Base-by-base conservation (phyloP, 108 stramenopile genomes). In the Parietichytrium sp. region DNA sequence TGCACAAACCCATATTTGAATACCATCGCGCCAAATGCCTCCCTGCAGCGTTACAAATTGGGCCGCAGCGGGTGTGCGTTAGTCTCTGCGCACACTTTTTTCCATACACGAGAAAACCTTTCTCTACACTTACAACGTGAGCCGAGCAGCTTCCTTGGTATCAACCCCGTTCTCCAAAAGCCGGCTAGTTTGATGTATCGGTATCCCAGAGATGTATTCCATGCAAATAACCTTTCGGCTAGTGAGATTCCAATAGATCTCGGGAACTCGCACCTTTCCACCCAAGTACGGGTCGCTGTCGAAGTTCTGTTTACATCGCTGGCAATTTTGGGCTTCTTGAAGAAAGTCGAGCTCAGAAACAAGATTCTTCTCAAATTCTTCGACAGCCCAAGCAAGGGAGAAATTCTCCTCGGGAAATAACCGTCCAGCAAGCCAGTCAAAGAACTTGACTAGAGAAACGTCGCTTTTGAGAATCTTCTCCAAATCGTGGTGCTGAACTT, bases 401-500 rank as follows among this genome's bases (percentile, higher is more conserved):
- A 54, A 47, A 0, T 55, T 26, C 13, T 47, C 54, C 25, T 55
- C 31, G 54, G 55, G 15, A 55, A 81, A 72, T 6, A 72, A 42
- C 61, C 61, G 45, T 7, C 38, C 42, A 6, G 61, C 61, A 6
- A 25, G 38, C 8, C 38, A n/a, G 42, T 72, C 20, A n/a, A 72
- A 25, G 61, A 45, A 72, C 33, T 72, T 72, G 38, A 27, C 61
- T 6, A 72, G 61, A 20, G 36, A 42, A 8, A 81, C 4, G 49
- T 79, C 79, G 29, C 20, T 50, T 12, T 15, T 4, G 18, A 79
- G 48, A 16, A 49, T 30, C n/a, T 50, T 48, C 26, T 4, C 10
- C 3, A 78, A 15, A 7, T 79, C 82, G 27, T 33, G 82, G 42
- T 79, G 77, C 31, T 79, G 83, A 4, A 83, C 83, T 45, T 83